phyloP scores from a whole-genome alignment of 2,329 filamentous ascomycete species.

The Fusarium bulbicola region DNA sequence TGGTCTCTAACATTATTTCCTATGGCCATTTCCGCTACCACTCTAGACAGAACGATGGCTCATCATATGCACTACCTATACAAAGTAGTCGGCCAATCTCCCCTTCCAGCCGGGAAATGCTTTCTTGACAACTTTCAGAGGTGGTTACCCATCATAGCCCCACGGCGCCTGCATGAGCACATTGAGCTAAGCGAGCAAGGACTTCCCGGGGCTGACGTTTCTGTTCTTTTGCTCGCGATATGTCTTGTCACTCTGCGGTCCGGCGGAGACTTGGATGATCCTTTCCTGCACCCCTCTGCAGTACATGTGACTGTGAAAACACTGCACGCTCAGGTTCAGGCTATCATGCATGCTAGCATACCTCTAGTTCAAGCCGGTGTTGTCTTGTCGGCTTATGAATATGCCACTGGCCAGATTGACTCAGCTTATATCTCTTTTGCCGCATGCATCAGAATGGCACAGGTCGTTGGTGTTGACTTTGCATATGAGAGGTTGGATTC shows the following conservation, averaged over 20 bases:
- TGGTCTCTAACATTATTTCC: neutral
- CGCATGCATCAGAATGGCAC: neutral
- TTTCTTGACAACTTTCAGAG: neutral
- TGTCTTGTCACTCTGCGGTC: neutral
- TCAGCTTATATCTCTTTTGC: neutral
- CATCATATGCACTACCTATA: neutral
- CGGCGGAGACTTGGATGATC: neutral
- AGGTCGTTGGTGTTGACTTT: too few relatives aligned
- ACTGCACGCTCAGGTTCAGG: neutral
- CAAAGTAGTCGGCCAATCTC: neutral
- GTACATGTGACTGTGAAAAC: neutral
- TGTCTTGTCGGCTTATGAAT: neutral
- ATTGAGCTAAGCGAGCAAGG: neutral
- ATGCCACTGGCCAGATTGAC: neutral
- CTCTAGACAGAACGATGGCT: neutral
- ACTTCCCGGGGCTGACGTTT: neutral
- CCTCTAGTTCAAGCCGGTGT: neutral
- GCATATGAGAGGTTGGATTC: rapidly evolving
- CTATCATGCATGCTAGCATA: neutral
- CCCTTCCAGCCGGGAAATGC: rapidly evolving
- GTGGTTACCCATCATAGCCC: neutral
- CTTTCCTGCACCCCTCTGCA: rapidly evolving
- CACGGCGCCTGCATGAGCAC: neutral
- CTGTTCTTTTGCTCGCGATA: neutral
- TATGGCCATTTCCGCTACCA: neutral